Conservation (phyloP, 768 basidiomycete species). For the Epithele typhae region DNA sequence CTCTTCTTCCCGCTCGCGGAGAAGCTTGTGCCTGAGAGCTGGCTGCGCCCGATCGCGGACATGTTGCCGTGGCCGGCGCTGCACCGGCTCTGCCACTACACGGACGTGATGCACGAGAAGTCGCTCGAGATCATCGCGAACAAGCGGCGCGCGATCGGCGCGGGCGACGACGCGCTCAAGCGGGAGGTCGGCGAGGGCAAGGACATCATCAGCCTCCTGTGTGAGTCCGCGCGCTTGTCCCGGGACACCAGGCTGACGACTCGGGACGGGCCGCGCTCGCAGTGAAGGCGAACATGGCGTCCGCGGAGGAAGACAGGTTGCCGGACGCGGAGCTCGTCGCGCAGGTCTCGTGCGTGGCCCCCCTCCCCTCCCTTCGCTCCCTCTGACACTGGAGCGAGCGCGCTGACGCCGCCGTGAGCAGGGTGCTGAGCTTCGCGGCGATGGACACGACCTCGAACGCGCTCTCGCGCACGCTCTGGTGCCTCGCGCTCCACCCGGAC, state of each 20-base stretch:
- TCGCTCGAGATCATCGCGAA: conserved; percentile 11
- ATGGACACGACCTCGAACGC: conserved; percentile 25
- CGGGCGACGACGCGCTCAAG: conserved; percentile 16
- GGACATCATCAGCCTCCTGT: conserved; percentile 25
- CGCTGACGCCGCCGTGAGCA: not conserved
- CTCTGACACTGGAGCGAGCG: not conserved
- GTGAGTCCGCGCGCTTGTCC: conserved; percentile 1
- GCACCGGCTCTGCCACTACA: conserved; percentile 3
- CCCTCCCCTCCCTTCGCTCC: not conserved
- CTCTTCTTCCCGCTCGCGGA: conserved; percentile 30
- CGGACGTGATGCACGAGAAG: conserved; percentile 5
- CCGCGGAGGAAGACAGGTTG: conserved; percentile 14
- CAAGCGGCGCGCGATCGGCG: conserved; percentile 15
- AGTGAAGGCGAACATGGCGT: conserved; percentile 18
- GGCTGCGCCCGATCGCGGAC: conserved; percentile 18
- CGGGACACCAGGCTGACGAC: too few species aligned
- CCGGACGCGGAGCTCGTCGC: conserved; percentile 17
- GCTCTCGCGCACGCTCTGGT: conserved; percentile 29
- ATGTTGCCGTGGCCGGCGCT: conserved; percentile 7
- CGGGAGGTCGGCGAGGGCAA: conserved; percentile 5
- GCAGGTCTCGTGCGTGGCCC: conserved; percentile 17
- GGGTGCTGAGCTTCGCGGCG: conserved; percentile 14
- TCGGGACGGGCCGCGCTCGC: too few species aligned
- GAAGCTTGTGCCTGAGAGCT: conserved; percentile 29
- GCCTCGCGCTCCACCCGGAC: conserved; percentile 32